A percentile compares a stretch with the other conserved stretches of the same genome.
Conservation (phyloP, 2,329 filamentous ascomycete species). For the Harringtonia lauricola region DNA sequence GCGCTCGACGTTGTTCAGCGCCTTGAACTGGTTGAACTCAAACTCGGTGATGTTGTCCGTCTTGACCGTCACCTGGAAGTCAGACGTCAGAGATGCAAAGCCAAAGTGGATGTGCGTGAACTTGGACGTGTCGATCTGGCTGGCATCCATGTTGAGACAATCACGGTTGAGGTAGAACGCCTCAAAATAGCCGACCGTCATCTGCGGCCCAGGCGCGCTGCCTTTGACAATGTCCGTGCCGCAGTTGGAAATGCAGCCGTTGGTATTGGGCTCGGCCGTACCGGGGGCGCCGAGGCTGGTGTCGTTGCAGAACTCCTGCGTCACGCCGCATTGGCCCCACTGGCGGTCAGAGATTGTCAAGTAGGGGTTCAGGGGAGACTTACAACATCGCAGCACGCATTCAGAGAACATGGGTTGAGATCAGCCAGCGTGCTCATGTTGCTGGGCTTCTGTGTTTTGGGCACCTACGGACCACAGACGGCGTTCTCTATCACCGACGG, state of each 20-base stretch:
- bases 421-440: slow-evolving; percentile 7
- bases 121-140: slow-evolving; percentile 12
- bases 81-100: slow-evolving; percentile 17
- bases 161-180: slow-evolving; percentile 18
- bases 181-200: slow-evolving; percentile 24
- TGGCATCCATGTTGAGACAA: slow-evolving; percentile 19
- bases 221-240: slow-evolving; percentile 21
- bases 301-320: slow-evolving; percentile 28
- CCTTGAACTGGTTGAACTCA: slow-evolving; percentile 20
- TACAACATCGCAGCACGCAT: slow-evolving; percentile 19
- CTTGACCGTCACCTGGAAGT: slow-evolving; percentile 12
- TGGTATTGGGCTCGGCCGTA: slow-evolving; percentile 18
- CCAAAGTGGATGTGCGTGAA: slow-evolving; percentile 22
- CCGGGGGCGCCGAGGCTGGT: slow-evolving; percentile 13
- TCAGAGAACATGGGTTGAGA: slow-evolving; percentile 19
- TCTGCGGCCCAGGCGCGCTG: background rate
- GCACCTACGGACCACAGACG: slow-evolving; percentile 23
- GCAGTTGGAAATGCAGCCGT: slow-evolving; percentile 30
- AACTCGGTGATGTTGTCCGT: slow-evolving; percentile 7
- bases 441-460: slow-evolving; percentile 15
- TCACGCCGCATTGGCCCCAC: slow-evolving; percentile 34
- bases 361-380: no score
- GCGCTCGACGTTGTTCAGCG: slow-evolving; percentile 17
- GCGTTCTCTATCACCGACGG: slow-evolving; percentile 18
- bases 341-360: no score